Evolutionary conservation across 805 yeast species (phyloP), one percentile per base, ranked within the genome.

Genomic region (Tetrapisispora iriomotensis): DNA sequence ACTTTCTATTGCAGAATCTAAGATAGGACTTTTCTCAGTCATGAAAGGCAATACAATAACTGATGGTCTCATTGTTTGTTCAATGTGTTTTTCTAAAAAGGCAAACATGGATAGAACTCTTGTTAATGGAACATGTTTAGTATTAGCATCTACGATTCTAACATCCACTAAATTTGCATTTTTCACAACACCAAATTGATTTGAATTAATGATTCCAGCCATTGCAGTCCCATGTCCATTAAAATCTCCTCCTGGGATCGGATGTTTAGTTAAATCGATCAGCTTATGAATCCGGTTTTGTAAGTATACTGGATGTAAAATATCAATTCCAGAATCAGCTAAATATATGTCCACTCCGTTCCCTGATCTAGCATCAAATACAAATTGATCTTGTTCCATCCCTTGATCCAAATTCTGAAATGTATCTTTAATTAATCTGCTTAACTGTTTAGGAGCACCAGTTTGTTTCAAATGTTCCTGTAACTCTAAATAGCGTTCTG

Each of bases 221-320:
- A 88, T 94, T 60, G 87, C 96, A 1, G 96, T 85, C 0, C 95
- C 96, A 58, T 87, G 96, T 0, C 96, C 96, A 40, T 53, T 79
- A 8, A 62, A 62, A 55, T 88, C 96, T 6, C 83, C 85, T 6
- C 46, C 49, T 7, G 79, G 84, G 20, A 56, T 54, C 12, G 59
- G 36, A 10, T 26, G 47, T n/a, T 42, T 58, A 1, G 77, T 70
- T 46, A 71, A 67, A 40, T 74, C 77, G 0, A 61, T 66, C 15
- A 72, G 61, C 32, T 57, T 54, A 10, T 59, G 51, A 0, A 68
- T 71, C 28, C 76, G 59, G 39, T 90, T 62, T 0, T 76, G 79
- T 49, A 71, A 79, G 52, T 82, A 63, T 30, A 79, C 82, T n/a
- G 72, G 74, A 52, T 77, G 80, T 6, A 66, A 68, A 10, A 66